A percentile compares a stretch with the other conserved stretches of the same genome.
These are phyloP conservation scores for Suillus alpinus DNA, from an alignment of 768 basidiomycete species.

Conservation along the genomic window DNA sequence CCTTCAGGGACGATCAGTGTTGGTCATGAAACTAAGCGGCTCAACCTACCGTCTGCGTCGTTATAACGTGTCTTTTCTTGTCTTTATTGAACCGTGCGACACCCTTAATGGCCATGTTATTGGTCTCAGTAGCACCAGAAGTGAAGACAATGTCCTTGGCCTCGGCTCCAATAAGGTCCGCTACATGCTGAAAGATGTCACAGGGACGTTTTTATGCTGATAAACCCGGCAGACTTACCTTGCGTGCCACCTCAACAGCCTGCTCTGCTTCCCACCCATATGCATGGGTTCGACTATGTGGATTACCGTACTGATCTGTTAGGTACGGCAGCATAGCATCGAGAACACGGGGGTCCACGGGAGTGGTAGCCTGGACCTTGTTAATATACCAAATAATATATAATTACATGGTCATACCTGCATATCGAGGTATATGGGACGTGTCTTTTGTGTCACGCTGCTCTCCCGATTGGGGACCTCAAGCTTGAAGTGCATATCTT, in stretches of 20 bases:
- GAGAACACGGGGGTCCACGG: conserved; percentile 93
- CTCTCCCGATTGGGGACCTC: conserved; percentile 60
- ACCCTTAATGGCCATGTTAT: conserved; percentile 97
- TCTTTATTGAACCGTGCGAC: conserved; percentile 94
- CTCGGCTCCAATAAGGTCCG: conserved; percentile 90
- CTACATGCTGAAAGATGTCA: conserved; percentile 61
- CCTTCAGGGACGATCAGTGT: conserved; percentile 42
- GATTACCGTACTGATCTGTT: conserved; percentile 96
- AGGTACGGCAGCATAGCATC: conserved; percentile 96
- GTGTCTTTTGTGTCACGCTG: conserved; percentile 54
- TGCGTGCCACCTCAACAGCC: conserved; percentile 89
- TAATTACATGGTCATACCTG: conserved; percentile 53
- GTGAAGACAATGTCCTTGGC: conserved; percentile 97
- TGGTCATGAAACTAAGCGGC: background rate
- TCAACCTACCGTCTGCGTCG: conserved; percentile 80
- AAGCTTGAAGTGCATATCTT: conserved; percentile 89
- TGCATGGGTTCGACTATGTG: conserved; percentile 96
- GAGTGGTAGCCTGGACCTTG: conserved; percentile 81
- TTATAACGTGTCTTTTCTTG: conserved; percentile 91
- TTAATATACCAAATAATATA: conserved; percentile 8
- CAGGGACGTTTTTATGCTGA: background rate
- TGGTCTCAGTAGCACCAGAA: conserved; percentile 95
- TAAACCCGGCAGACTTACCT: conserved; percentile 42
- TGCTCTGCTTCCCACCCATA: conserved; percentile 99
- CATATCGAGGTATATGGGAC: conserved; percentile 98